Evolutionary conservation across 345 rosid genomes (phyloP).

Genomic region (Salix viminalis): DNA sequence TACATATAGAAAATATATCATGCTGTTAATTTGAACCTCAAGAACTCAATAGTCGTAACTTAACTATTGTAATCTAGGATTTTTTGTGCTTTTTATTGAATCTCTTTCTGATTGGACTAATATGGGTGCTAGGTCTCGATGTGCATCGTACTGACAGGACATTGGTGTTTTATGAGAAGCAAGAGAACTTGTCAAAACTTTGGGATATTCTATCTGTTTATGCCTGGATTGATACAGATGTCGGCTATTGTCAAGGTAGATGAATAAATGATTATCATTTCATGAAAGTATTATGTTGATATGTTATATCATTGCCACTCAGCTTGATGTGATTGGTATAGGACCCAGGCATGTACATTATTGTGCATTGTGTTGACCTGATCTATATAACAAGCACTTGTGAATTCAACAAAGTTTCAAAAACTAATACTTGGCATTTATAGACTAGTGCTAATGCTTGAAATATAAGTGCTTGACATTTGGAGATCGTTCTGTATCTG

Average conservation of each 20-base stretch:
- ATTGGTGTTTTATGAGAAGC: conserved; percentile 82
- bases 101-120: conserved; percentile 9
- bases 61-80: background rate
- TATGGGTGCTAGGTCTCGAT: conserved; percentile 63
- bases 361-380: background rate
- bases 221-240: conserved; percentile 92
- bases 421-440: background rate
- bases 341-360: background rate
- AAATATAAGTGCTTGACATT: background rate
- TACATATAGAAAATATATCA: background rate
- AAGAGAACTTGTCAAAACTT: conserved; percentile 79
- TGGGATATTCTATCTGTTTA: conserved; percentile 96
- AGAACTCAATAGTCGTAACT: background rate
- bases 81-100: background rate
- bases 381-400: background rate
- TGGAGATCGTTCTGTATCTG: background rate
- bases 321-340: background rate
- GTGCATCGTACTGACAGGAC: conserved; percentile 91
- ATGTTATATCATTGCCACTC: background rate
- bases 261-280: conserved; percentile 1
- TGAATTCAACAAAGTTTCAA: background rate
- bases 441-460: background rate
- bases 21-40: background rate
- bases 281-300: background rate
- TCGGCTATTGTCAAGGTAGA: conserved; percentile 95